Evolutionary conservation across 1,139 yeast species (phyloP).

Genomic region (Candida dubliniensis): DNA sequence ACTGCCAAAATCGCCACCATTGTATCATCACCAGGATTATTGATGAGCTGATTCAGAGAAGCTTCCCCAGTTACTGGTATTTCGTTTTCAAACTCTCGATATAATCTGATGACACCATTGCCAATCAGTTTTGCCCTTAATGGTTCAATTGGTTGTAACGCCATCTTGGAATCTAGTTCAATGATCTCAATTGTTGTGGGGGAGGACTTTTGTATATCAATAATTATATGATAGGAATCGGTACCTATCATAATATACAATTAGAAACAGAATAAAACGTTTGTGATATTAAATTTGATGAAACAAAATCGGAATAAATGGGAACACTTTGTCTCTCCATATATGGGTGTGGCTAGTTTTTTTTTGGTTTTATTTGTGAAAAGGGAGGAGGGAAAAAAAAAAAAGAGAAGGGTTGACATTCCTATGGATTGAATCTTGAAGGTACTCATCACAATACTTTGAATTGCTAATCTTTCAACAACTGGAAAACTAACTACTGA

Average conservation of each 20-base stretch:
- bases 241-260: constrained; percentile 40
- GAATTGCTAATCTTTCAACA: too few relatives aligned
- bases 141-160: constrained; percentile 39
- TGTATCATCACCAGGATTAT: constrained; percentile 51
- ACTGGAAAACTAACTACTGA: not conserved
- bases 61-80: constrained; percentile 5
- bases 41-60: too few relatives aligned
- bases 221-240: constrained; percentile 40
- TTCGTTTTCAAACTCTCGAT: constrained; percentile 45
- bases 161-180: constrained; percentile 20
- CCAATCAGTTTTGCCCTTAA: constrained; percentile 64
- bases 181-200: constrained; percentile 24
- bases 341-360: not conserved
- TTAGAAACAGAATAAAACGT: not conserved
- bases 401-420: too few relatives aligned
- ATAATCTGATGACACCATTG: constrained; percentile 71
- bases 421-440: too few relatives aligned
- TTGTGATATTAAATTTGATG: not conserved
- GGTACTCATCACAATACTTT: too few relatives aligned
- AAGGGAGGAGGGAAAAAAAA: too few relatives aligned
- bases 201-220: constrained; percentile 22
- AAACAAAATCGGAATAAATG: not conserved
- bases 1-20: constrained; percentile 80
- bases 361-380: not conserved
- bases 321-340: not conserved